Percentiles rank a stretch among this genome's conserved stretches.
phyloP scores from a whole-genome alignment of 768 basidiomycete genomes.

The Kwoniella mangroviensis region DNA sequence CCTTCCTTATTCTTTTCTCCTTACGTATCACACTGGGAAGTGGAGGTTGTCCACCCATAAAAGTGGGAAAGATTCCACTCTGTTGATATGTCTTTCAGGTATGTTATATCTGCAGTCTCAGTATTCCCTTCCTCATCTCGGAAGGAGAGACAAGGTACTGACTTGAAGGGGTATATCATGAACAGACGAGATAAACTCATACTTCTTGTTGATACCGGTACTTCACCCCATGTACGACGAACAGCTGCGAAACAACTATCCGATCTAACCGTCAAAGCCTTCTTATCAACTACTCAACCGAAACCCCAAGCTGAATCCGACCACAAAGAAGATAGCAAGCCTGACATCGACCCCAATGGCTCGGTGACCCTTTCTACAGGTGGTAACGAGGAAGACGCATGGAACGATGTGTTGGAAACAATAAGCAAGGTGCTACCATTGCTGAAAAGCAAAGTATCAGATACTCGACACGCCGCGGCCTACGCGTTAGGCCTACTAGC shows the following conservation, averaged over 20 bases:
- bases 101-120: neutral
- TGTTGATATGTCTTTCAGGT: slow-evolving; percentile 41
- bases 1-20: neutral
- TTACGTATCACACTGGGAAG: neutral
- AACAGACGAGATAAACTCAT: slow-evolving; percentile 93
- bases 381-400: slow-evolving; percentile 63
- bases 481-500: slow-evolving; percentile 87
- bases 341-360: slow-evolving; percentile 3
- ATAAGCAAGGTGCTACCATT: slow-evolving; percentile 84
- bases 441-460: slow-evolving; percentile 87
- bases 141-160: neutral
- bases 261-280: slow-evolving; percentile 82
- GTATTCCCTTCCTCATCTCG: neutral
- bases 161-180: neutral
- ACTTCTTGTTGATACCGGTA: slow-evolving; percentile 91
- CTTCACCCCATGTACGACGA: slow-evolving; percentile 81
- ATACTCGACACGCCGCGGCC: slow-evolving; percentile 88
- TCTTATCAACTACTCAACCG: slow-evolving; percentile 60
- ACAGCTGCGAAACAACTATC: slow-evolving; percentile 98
- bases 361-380: slow-evolving; percentile 22
- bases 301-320: slow-evolving; percentile 14
- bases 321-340: slow-evolving; percentile 25
- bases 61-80: neutral
- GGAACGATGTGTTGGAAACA: slow-evolving; percentile 88
- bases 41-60: slow-evolving; percentile 33